Evolutionary conservation across 208 protist genomes (phyloP).

Genomic region (Leishmania turanica): DNA sequence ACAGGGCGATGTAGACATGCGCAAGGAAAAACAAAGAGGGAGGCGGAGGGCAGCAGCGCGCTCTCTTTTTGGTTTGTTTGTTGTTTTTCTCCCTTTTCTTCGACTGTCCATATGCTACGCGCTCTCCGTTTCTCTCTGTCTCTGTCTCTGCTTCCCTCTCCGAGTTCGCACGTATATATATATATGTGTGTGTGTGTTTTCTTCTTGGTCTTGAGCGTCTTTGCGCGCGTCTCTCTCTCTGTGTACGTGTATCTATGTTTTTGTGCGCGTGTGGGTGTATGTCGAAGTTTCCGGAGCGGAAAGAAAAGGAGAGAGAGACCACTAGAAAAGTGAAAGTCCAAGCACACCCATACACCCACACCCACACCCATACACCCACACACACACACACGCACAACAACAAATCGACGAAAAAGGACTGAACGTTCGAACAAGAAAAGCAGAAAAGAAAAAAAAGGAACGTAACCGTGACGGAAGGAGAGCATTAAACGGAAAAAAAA

Average conservation of each 20-base stretch:
- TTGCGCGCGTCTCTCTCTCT: background rate
- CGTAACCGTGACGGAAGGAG: background rate
- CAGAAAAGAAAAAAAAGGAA: background rate
- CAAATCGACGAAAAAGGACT: background rate
- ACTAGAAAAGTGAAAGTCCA: background rate
- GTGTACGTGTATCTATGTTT: background rate
- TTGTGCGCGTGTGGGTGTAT: background rate
- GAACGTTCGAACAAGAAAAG: background rate
- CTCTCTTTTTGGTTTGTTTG: background rate
- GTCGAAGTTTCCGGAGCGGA: background rate
- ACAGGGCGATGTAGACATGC: background rate
- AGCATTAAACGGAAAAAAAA: background rate
- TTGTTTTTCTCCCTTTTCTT: constrained; percentile 9
- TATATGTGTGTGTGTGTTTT: background rate
- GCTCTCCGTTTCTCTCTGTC: background rate
- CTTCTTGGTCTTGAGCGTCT: too few relatives aligned
- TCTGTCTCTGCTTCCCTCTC: background rate
- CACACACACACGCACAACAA: background rate
- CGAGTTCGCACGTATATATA: background rate
- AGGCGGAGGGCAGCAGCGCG: background rate
- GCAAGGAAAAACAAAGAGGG: background rate
- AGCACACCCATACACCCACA: background rate
- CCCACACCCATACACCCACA: too few relatives aligned
- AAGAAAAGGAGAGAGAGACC: background rate
- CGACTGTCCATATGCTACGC: background rate